Percentiles rank a stretch among this genome's conserved stretches.
phyloP scores from a whole-genome alignment of 768 basidiomycete species.

The Leccinum barrowsii region DNA sequence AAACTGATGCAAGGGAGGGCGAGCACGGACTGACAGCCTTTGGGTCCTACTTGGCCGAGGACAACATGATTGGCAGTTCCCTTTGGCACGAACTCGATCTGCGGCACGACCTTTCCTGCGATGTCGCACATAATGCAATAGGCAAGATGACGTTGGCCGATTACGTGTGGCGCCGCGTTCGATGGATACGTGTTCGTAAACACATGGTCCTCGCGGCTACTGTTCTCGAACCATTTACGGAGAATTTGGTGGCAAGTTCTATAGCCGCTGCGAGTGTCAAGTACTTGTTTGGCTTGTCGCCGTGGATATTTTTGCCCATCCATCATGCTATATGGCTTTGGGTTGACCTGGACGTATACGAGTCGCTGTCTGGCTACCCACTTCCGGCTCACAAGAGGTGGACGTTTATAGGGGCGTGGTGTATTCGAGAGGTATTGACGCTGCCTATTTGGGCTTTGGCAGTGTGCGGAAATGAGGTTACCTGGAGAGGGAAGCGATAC shows the following conservation, averaged over 20 bases:
- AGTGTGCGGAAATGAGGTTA: slow-evolving; percentile 75
- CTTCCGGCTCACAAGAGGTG: slow-evolving; percentile 46
- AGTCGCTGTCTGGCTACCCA: slow-evolving; percentile 67
- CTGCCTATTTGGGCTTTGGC: slow-evolving; percentile 87
- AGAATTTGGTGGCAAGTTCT: slow-evolving; percentile 68
- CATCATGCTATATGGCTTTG: slow-evolving; percentile 71
- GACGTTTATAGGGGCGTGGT: slow-evolving; percentile 76
- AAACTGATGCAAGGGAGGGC: slow-evolving; percentile 19
- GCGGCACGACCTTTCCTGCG: slow-evolving; percentile 86
- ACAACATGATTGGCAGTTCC: slow-evolving; percentile 93
- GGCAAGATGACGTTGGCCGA: slow-evolving; percentile 83
- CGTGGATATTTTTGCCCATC: slow-evolving; percentile 50
- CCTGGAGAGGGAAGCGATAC: slow-evolving; percentile 86
- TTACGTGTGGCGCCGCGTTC: slow-evolving; percentile 84
- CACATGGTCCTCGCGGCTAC: slow-evolving; percentile 89
- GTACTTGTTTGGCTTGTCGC: slow-evolving; percentile 48
- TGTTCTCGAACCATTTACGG: slow-evolving; percentile 88
- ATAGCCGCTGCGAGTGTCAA: slow-evolving; percentile 57
- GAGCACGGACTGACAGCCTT: slow-evolving; percentile 70
- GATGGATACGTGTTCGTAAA: slow-evolving; percentile 97
- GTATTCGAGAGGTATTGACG: slow-evolving; percentile 72
- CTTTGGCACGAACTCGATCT: slow-evolving; percentile 92
- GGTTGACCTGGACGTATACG: slow-evolving; percentile 81
- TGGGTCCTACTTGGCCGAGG: slow-evolving; percentile 89
- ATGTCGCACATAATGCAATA: slow-evolving; percentile 85